phyloP scores from a whole-genome alignment of 1,139 yeast genomes.

The Candida sanyaensis region DNA sequence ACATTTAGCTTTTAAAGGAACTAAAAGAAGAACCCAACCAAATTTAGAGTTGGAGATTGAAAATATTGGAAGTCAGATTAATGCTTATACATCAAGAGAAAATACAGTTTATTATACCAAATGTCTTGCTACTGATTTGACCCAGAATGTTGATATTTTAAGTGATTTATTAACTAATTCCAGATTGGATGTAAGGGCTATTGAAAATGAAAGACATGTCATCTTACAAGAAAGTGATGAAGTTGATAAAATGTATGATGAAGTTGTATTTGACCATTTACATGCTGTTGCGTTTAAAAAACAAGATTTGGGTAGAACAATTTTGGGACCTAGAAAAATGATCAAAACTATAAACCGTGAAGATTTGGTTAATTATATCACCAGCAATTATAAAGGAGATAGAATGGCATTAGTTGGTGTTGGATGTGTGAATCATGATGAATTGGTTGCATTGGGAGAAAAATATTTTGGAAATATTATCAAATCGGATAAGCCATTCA shows the following conservation, averaged over 20 bases:
- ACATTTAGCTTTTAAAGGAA: conserved; percentile 96
- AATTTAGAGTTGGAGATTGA: conserved; percentile 91
- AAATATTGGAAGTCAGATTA: conserved; percentile 93
- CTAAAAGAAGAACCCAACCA: conserved; percentile 76
- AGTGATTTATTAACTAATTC: conserved; percentile 89
- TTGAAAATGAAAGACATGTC: conserved; percentile 94
- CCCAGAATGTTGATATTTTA: conserved; percentile 82
- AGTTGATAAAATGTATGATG: conserved; percentile 97
- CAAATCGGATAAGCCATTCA: conserved; percentile 60
- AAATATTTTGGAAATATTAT: conserved; percentile 76
- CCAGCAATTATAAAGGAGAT: conserved; percentile 89
- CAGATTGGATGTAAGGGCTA: conserved; percentile 76
- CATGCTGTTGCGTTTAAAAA: conserved; percentile 89
- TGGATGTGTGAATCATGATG: conserved; percentile 89
- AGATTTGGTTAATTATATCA: conserved; percentile 79
- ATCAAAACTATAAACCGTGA: conserved; percentile 75
- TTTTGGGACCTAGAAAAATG: conserved; percentile 90
- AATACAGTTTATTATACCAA: conserved; percentile 97
- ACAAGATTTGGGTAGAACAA: conserved; percentile 97
- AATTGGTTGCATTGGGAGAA: conserved; percentile 74
- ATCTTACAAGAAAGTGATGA: conserved; percentile 96
- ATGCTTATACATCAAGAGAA: conserved; percentile 96
- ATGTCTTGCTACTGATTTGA: conserved; percentile 77
- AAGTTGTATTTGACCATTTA: conserved; percentile 94
- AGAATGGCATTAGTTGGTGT: conserved; percentile 97